Base-by-base conservation (phyloP, 192 early-diverging fungal genomes). In the Kappamyces sp. region DNA sequence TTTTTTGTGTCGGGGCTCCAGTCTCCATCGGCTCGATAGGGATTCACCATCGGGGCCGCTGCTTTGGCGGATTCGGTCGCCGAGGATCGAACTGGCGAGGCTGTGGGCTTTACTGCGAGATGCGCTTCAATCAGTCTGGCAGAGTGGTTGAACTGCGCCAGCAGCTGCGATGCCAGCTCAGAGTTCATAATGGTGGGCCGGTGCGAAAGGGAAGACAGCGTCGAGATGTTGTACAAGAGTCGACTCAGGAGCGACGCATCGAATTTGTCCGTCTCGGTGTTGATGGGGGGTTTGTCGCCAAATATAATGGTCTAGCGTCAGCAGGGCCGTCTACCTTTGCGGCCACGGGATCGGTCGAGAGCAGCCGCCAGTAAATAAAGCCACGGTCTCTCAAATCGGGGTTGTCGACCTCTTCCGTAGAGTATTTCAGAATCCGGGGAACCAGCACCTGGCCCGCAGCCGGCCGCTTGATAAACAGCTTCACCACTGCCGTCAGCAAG, bases 341-440 rank as follows among this genome's bases (percentile, higher is more conserved):
- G 3, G 87, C 86, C 40, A 87, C 87, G 9, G 93, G 92, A 66
- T 98, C 91, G 0, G 94, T 94, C 7, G 93, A 94, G 13, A 99
- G 72, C 57, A 99, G 70, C 12, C 97, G 77, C 94, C 97, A 98
- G 74, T 98, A 98, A 63, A 99, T 94, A 58, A 91, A 98, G 3
- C 91, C 97, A 46, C 97, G 85, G 72, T 99, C 97, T 51, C 97
- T 85, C 55, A 99, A 76, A 75, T 99, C 97, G 1, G 97, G 97
- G 69, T 97, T 97, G 64, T 94, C 97, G 31, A 86, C 82, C 35
- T 92, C 87, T 70, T 97, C 91, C 5, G 94, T 98, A 5, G 94
- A 87, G 80, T 83, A 89, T 70, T 97, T 94, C 31, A 99, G 77
- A 44, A 99, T 85, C 71, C 90, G 89, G 37, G 91, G 92, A 3